Base-by-base conservation (phyloP, 306 rosid genomes). In the Nissolia schottii region DNA sequence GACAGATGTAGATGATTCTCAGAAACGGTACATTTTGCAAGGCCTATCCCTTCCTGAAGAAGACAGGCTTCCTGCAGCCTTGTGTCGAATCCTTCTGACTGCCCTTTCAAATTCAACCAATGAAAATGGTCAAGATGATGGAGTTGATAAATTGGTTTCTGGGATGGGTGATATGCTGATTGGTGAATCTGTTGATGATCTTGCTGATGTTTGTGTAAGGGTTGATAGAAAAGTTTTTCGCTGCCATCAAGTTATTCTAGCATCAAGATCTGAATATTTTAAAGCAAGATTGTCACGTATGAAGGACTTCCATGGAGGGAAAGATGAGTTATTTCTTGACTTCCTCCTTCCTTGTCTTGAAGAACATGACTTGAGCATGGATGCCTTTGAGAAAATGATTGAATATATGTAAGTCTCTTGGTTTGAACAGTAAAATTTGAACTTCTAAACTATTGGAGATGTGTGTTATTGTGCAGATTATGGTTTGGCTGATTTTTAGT, bases 241-340 rank as follows among this genome's bases (percentile, higher is more conserved):
- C 54, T 88, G 96, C 85, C 96, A 93, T 75, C 92, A 91, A 86
- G 92, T 91, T 71, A 83, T 93, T 85, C 82, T 93, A 51, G 97
- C 98, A 62, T 91, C 98, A 20, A 87, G 98, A 62, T 93, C 97
- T 11, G 98, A 93, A 70, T 93, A 93, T 83, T 91, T 90, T 49
- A 91, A 81, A 82, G 96, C 98, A 73, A 90, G 98, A 79, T 61
- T 93, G 64, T 93, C 88, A 19, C 96, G 78, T 20, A 85, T 91
- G 81, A 74, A 85, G 85, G 94, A 89, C 80, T 93, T 93, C 79
- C 83, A 86, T 49, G 97, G 81, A 79, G 96, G 89, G 49, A 87
- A 80, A 67, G 83, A 82, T 64, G 87, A 77, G 27, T 41, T 68
- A 27, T 79, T 78, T 29, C 22, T 78, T 54, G 80, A 76, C 55